phyloP scores from a whole-genome alignment of 1,139 yeast species.

The Diutina mesorugosa region DNA sequence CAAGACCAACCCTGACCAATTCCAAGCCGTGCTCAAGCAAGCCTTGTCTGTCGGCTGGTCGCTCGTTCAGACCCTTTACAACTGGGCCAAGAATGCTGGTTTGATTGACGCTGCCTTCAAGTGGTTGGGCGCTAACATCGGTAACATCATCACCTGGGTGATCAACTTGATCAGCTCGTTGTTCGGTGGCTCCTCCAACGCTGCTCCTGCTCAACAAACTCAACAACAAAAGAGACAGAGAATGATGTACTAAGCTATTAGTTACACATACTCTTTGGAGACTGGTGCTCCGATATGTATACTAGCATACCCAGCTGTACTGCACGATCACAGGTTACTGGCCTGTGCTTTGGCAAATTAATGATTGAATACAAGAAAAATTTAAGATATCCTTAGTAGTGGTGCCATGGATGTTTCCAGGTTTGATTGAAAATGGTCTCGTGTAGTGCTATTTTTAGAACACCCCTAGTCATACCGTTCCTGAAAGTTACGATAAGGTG shows the following conservation, averaged over 20 bases:
- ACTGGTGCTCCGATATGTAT: constrained; percentile 1
- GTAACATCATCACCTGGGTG: constrained; percentile 15
- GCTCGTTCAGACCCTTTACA: constrained; percentile 21
- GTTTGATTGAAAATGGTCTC: too few relatives aligned
- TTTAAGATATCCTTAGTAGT: too few relatives aligned
- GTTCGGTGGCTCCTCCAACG: constrained; percentile 6
- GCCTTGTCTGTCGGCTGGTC: constrained; percentile 24
- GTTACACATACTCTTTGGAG: not conserved
- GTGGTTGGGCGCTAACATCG: constrained; percentile 18
- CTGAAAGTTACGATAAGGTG: too few relatives aligned
- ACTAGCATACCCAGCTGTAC: constrained; percentile 1
- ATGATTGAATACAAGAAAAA: not conserved
- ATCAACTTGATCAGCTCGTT: constrained; percentile 15
- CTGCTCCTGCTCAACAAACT: constrained; percentile 9
- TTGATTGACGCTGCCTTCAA: constrained; percentile 18
- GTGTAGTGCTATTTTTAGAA: too few relatives aligned
- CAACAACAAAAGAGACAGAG: not conserved
- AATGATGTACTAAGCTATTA: constrained; percentile 1
- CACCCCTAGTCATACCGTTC: too few relatives aligned
- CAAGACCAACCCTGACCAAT: constrained; percentile 23
- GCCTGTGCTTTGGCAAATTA: not conserved
- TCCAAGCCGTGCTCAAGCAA: constrained; percentile 20
- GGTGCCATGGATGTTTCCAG: too few relatives aligned
- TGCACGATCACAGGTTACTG: not conserved
- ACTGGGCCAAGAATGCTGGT: constrained; percentile 29